A percentile compares a stretch with the other conserved stretches of the same genome.
phyloP scores from a whole-genome alignment of 495 filamentous ascomycete genomes.

The Glonium stellatum region DNA sequence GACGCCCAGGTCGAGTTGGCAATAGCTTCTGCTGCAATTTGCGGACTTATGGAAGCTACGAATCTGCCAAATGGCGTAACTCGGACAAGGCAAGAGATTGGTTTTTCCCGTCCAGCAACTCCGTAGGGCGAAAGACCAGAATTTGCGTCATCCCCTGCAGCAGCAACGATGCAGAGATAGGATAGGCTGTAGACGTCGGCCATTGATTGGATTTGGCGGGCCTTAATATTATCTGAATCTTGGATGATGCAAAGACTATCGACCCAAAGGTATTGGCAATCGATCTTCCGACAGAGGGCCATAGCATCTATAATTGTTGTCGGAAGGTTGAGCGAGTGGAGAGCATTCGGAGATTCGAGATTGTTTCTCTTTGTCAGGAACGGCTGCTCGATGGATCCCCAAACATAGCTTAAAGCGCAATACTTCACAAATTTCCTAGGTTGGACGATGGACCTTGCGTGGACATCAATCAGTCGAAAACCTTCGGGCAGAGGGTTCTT shows the following conservation, averaged over 20 bases:
- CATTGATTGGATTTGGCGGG: background rate
- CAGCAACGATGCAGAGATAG: background rate
- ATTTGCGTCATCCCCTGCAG: background rate
- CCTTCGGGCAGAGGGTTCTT: background rate
- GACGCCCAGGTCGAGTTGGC: background rate
- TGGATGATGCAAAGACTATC: background rate
- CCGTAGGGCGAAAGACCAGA: background rate
- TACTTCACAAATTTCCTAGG: background rate
- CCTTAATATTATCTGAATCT: background rate
- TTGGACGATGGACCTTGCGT: background rate
- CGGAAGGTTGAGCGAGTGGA: background rate
- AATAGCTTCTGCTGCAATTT: background rate
- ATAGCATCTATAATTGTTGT: background rate
- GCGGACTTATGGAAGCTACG: background rate
- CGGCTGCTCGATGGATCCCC: background rate
- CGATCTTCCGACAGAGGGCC: background rate
- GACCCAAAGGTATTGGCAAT: conserved; percentile 11
- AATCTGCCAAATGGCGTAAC: background rate
- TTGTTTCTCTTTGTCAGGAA: background rate
- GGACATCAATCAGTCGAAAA: background rate
- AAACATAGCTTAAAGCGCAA: background rate
- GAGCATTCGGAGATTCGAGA: background rate
- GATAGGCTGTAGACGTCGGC: background rate
- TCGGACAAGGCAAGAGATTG: background rate
- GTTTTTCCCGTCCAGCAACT: background rate